These are phyloP conservation scores for Linum lewisii DNA, from an alignment of 345 rosid species.

Conservation along the genomic window DNA sequence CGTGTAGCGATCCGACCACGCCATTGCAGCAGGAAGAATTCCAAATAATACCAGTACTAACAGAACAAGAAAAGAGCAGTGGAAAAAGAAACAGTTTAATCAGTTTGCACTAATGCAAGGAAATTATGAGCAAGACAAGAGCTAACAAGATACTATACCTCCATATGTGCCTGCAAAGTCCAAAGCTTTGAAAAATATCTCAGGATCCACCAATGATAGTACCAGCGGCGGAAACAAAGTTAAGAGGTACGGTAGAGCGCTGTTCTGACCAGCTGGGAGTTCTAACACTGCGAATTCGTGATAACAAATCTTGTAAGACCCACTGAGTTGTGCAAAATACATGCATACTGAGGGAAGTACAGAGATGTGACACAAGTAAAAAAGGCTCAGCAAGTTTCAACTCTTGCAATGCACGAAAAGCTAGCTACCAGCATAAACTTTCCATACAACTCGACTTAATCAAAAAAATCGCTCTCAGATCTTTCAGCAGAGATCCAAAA, in stretches of 20 bases:
- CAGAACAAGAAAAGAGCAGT: slow-evolving; percentile 1
- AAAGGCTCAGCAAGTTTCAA: too few species aligned
- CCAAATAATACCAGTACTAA: slow-evolving; percentile 73
- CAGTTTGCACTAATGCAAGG: not conserved
- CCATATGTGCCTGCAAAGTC: slow-evolving; percentile 95
- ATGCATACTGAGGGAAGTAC: too few species aligned
- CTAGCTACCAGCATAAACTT: too few species aligned
- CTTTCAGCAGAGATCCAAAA: too few species aligned
- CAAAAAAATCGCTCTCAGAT: too few species aligned
- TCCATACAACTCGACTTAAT: too few species aligned
- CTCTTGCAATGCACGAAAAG: too few species aligned
- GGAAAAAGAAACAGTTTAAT: not conserved
- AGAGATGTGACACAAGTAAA: too few species aligned
- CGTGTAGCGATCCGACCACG: slow-evolving; percentile 81
- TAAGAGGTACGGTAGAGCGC: slow-evolving; percentile 55
- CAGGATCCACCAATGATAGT: slow-evolving; percentile 71
- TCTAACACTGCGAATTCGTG: slow-evolving; percentile 43
- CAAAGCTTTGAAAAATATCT: slow-evolving; percentile 87
- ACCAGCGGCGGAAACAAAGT: slow-evolving; percentile 69
- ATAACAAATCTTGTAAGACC: not conserved
- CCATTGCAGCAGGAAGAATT: slow-evolving; percentile 84
- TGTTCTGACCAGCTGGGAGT: slow-evolving; percentile 49
- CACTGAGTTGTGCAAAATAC: too few species aligned
- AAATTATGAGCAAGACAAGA: not conserved
- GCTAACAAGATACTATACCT: slow-evolving; percentile 32